Evolutionary conservation across 345 rosid genomes (phyloP).

Genomic region (Camelina laxa): DNA sequence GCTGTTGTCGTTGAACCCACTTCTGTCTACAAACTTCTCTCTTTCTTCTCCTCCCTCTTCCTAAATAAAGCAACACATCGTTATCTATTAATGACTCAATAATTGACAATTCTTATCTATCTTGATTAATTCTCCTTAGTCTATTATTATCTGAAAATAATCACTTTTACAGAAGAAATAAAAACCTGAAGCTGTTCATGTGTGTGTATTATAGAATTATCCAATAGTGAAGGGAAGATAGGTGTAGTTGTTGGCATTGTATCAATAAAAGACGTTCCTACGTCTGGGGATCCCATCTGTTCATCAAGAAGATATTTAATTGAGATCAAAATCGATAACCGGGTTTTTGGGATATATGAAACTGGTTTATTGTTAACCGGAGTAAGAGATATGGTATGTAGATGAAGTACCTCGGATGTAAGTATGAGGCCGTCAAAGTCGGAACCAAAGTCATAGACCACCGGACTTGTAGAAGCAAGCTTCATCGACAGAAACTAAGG

Average conservation of each 20-base stretch:
- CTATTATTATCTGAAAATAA: slow-evolving; percentile 5
- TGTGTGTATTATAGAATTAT: slow-evolving; percentile 42
- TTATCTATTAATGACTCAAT: slow-evolving; percentile 18
- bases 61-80: slow-evolving; percentile 33
- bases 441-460: slow-evolving; percentile 64
- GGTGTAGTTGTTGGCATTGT: slow-evolving; percentile 44
- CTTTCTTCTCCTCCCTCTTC: slow-evolving; percentile 56
- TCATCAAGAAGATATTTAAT: neutral
- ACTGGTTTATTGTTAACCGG: slow-evolving; percentile 6
- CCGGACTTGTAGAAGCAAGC: slow-evolving; percentile 67
- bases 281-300: slow-evolving; percentile 46
- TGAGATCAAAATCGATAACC: neutral
- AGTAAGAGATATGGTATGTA: neutral
- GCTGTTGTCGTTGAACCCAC: slow-evolving; percentile 55
- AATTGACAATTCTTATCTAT: neutral
- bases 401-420: slow-evolving; percentile 56
- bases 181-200: slow-evolving; percentile 39
- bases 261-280: slow-evolving; percentile 51
- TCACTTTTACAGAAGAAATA: neutral
- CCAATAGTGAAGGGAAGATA: slow-evolving; percentile 39
- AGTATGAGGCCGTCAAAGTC: slow-evolving; percentile 55
- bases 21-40: slow-evolving; percentile 52
- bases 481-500: slow-evolving; percentile 76
- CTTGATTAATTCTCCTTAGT: neutral
- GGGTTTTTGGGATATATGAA: neutral